These are phyloP conservation scores for Tubosaeta sp. DNA, from an alignment of 768 basidiomycete genomes.

Conservation along the genomic window DNA sequence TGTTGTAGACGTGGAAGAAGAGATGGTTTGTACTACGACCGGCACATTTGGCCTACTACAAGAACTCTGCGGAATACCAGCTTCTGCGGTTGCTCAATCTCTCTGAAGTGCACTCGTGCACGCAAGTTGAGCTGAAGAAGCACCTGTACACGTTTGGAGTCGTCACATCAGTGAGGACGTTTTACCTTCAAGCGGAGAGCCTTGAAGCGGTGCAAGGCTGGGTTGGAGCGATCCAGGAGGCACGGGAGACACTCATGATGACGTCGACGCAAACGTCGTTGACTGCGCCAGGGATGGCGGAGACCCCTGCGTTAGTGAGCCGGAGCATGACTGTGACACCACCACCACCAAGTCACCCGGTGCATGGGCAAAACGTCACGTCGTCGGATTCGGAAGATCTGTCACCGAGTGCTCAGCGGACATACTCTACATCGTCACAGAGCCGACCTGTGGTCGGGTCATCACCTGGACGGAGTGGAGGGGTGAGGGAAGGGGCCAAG, in stretches of 20 bases:
- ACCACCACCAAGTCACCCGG: slow-evolving; percentile 39
- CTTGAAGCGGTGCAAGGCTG: slow-evolving; percentile 74
- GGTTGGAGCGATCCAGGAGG: slow-evolving; percentile 79
- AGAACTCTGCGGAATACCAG: slow-evolving; percentile 91
- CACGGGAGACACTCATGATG: slow-evolving; percentile 58
- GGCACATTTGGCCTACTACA: slow-evolving; percentile 94
- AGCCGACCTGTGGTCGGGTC: slow-evolving; percentile 36
- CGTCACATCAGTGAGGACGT: slow-evolving; percentile 85
- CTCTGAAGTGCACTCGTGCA: slow-evolving; percentile 85
- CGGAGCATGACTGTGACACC: slow-evolving; percentile 37
- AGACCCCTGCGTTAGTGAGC: slow-evolving; percentile 25
- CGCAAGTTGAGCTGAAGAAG: slow-evolving; percentile 81
- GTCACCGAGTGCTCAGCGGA: slow-evolving; percentile 41
- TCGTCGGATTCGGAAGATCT: slow-evolving; percentile 81
- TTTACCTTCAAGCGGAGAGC: slow-evolving; percentile 79
- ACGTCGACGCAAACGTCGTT: slow-evolving; percentile 57
- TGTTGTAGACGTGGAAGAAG: slow-evolving; percentile 90
- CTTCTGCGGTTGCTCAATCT: slow-evolving; percentile 85
- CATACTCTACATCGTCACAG: slow-evolving; percentile 44
- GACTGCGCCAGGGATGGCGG: slow-evolving; percentile 50
- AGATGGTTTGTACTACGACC: slow-evolving; percentile 96
- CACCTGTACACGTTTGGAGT: slow-evolving; percentile 88
- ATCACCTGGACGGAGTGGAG: slow-evolving; percentile 41
- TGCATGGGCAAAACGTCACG: slow-evolving; percentile 49
- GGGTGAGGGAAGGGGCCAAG: slow-evolving; percentile 57